Base-by-base conservation (phyloP, 352 stramenopile genomes). In the Pythium phragmitis region DNA sequence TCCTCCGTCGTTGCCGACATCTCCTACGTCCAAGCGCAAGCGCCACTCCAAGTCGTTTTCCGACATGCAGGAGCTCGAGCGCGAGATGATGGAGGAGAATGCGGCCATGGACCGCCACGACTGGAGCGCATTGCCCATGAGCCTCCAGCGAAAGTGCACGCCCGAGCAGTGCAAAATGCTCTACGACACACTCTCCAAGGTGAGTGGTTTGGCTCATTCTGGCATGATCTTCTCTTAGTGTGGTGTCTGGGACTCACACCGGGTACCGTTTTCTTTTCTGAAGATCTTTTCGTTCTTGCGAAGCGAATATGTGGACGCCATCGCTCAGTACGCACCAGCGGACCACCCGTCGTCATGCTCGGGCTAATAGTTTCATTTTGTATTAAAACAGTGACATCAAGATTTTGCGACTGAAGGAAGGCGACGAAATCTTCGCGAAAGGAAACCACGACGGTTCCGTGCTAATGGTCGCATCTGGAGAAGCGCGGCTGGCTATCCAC, bases 141-240 rank as follows among this genome's bases (percentile, higher is more conserved):
- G 74, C 17, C 48, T 94, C 23, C 77, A 73, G 17, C 62, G 72
- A 36, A 89, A 86, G 59, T 92, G 74, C 57, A 76, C 71, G n/a
- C 76, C 74, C 0, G 82, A 92, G 63, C 85, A 92, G 57, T 69
- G 89, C 64, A 92, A 91, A 68, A 75, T 86, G 47, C 81, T 92
- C 60, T 94, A 92, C 39, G 81, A 94, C 49, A 83, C 81, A 37
- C 62, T 94, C 33, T 84, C 85, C 33, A 89, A 90, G 73, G 80
- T 80, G 36, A 30, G 57, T 45, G 19, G n/a, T 4, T 30, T 42
- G 37, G 37, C 26, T 30, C 26, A 30, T 30, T 30, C 4, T 30
- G 26, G 26, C 26, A 30, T 30, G 26, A 30, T 30, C 26, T 4
- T 42, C 5, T 9, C 13, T 46, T 9, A 46, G 17, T 17, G 11